These are phyloP conservation scores for Berkeleyomyces rouxiae DNA, from an alignment of 2,329 filamentous ascomycete genomes.

Conservation along the genomic window DNA sequence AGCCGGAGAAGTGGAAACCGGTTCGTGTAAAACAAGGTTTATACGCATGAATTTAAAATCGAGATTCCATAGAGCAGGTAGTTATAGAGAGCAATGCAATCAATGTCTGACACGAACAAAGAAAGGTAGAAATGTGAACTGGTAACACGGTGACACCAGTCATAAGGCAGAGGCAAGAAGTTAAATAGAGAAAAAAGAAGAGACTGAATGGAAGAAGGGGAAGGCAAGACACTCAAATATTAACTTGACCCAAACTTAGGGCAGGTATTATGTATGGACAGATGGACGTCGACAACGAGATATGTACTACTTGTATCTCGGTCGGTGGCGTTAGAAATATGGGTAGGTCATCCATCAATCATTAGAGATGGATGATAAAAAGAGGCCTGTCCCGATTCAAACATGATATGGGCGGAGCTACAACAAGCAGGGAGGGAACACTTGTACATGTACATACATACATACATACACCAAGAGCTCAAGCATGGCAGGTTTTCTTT, in stretches of 20 bases:
- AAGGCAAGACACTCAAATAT: neutral
- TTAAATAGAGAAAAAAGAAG: too few species aligned
- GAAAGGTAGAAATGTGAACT: neutral
- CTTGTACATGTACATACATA: too few species aligned
- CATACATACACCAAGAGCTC: neutral
- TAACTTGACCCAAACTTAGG: neutral
- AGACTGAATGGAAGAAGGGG: neutral
- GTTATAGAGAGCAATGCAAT: neutral
- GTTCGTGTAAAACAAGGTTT: neutral
- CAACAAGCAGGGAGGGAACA: neutral
- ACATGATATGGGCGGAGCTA: neutral
- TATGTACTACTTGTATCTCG: neutral
- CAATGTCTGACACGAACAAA: neutral
- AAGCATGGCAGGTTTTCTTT: neutral
- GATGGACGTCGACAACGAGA: neutral
- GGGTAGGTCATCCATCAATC: neutral
- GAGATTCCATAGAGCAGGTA: neutral
- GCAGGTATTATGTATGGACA: neutral
- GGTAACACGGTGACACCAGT: neutral
- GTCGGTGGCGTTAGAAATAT: neutral
- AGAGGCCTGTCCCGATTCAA: neutral
- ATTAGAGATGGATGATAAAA: neutral
- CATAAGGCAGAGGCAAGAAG: neutral
- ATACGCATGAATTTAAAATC: neutral
- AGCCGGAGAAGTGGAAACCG: neutral